A percentile compares a stretch with the other conserved stretches of the same genome.
Evolutionary conservation across 768 basidiomycete genomes (phyloP).

Genomic region (Tephrocybe sp.): DNA sequence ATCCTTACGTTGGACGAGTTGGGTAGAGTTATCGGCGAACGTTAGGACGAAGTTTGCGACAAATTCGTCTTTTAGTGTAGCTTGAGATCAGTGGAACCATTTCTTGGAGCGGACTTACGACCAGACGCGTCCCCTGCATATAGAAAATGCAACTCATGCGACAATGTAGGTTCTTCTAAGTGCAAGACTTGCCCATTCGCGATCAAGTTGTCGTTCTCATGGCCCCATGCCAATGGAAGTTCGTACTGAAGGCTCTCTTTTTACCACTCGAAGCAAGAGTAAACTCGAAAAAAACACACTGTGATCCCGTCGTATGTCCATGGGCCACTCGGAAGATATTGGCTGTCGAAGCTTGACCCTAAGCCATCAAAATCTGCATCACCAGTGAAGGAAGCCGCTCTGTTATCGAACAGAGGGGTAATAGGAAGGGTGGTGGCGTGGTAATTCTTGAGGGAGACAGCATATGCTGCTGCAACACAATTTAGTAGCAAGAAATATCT

Average conservation of each 20-base stretch:
- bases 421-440: conserved; percentile 25
- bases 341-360: conserved; percentile 40
- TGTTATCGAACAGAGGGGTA: conserved; percentile 35
- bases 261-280: background rate
- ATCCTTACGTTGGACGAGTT: conserved; percentile 33
- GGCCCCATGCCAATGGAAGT: conserved; percentile 42
- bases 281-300: conserved; percentile 20
- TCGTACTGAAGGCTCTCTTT: conserved; percentile 32
- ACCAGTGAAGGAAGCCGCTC: conserved; percentile 40
- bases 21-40: conserved; percentile 35
- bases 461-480: background rate
- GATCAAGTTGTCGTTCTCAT: conserved; percentile 42
- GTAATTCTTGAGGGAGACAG: background rate
- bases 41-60: conserved; percentile 34
- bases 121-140: conserved; percentile 42
- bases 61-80: conserved; percentile 22
- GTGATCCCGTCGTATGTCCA: conserved; percentile 40
- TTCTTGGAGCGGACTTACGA: conserved; percentile 6
- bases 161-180: conserved; percentile 29
- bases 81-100: background rate
- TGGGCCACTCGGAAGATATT: conserved; percentile 37
- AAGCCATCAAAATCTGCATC: conserved; percentile 39
- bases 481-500: background rate
- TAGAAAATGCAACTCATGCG: conserved; percentile 49
- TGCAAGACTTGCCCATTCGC: conserved; percentile 40